Percentiles rank a stretch among this genome's conserved stretches.
Conservation (phyloP, 2,329 filamentous ascomycete genomes). For the Aspergillus melleus region DNA sequence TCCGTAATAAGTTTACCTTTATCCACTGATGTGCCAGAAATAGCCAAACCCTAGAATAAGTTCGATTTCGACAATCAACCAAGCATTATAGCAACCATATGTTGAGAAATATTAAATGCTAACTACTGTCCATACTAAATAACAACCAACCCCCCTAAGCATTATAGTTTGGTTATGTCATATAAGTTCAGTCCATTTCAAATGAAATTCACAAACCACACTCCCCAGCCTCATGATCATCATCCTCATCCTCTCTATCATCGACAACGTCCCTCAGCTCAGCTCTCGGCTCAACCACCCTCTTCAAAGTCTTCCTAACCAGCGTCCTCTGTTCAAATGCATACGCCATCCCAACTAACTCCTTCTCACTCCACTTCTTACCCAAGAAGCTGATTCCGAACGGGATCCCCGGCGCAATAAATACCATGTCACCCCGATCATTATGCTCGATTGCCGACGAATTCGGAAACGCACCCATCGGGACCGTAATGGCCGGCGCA, state of each 20-base stretch:
- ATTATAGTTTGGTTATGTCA: too few relatives aligned
- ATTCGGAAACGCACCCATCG: conserved; percentile 57
- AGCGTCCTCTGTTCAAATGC: conserved; percentile 65
- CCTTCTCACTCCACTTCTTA: conserved; percentile 60
- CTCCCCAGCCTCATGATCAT: background rate
- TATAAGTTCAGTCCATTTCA: too few relatives aligned
- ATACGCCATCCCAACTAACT: conserved; percentile 65
- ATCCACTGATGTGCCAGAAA: too few relatives aligned
- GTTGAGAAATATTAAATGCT: too few relatives aligned
- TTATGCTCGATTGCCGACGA: conserved; percentile 46
- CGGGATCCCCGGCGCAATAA: conserved; percentile 54
- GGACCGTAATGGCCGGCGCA: conserved; percentile 63
- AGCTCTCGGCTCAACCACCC: conserved; percentile 51
- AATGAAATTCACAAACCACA: background rate
- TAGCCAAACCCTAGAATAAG: too few relatives aligned
- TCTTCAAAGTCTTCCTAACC: conserved; percentile 49
- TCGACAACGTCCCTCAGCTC: conserved; percentile 35
- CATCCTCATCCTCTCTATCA: background rate
- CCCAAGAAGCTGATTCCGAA: conserved; percentile 68
- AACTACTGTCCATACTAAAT: too few relatives aligned
- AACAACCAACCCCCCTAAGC: too few relatives aligned
- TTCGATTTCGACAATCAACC: too few relatives aligned
- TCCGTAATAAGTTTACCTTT: too few relatives aligned
- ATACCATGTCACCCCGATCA: conserved; percentile 52
- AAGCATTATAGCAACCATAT: too few relatives aligned